These are phyloP conservation scores for Rhododendron griersonianum DNA, from an alignment of 148 eudicot species.

Conservation along the genomic window DNA sequence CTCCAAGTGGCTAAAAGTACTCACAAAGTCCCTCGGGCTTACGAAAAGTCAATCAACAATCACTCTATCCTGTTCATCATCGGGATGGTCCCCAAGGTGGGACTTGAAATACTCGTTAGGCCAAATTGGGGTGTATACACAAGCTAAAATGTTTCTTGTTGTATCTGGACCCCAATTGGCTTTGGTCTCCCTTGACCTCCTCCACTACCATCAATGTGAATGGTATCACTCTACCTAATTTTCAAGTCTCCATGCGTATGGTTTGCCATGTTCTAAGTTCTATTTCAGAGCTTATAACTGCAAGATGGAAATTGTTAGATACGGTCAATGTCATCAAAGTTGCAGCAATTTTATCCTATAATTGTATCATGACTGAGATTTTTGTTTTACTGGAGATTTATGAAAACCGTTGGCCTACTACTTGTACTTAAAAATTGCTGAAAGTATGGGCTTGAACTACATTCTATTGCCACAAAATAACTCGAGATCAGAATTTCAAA, in stretches of 20 bases:
- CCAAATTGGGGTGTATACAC: too few species aligned
- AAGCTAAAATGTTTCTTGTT: background rate
- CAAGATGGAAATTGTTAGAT: background rate
- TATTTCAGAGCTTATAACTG: background rate
- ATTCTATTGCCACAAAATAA: background rate
- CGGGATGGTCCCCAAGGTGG: too few species aligned
- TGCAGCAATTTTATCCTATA: background rate
- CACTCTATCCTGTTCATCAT: too few species aligned
- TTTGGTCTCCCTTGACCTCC: background rate
- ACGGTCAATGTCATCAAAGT: background rate
- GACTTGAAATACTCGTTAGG: too few species aligned
- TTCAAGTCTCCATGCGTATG: background rate
- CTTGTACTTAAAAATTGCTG: background rate
- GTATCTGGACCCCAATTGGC: background rate
- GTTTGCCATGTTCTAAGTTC: background rate
- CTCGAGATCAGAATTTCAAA: background rate
- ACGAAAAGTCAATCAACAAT: too few species aligned
- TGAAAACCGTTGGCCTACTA: background rate
- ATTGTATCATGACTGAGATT: background rate
- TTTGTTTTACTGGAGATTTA: background rate
- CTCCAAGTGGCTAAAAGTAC: too few species aligned
- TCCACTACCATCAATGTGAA: background rate
- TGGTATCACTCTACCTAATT: background rate
- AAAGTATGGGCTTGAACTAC: background rate
- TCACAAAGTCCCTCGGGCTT: too few species aligned